Evolutionary conservation across 306 rosid species (phyloP).

Genomic region (Fragaria vesca): DNA sequence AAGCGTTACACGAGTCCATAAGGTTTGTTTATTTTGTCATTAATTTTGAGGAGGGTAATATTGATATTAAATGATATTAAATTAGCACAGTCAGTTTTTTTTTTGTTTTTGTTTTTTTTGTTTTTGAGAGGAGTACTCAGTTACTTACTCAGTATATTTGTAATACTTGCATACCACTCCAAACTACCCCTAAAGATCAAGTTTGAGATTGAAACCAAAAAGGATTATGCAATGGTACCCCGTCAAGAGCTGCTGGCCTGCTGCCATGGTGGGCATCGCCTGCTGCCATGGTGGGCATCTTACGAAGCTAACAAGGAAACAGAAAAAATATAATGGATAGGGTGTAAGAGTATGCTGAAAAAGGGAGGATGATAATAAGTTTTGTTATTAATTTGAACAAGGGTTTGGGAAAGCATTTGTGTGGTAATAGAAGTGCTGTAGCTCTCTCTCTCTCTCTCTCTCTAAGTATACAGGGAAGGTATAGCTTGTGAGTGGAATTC

Average conservation of each 20-base stretch:
- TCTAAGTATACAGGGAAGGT: too few species aligned
- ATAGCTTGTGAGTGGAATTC: too few species aligned
- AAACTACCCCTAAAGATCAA: not conserved
- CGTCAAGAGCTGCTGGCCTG: not conserved
- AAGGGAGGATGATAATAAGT: not conserved
- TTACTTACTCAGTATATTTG: not conserved
- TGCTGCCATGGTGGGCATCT: not conserved
- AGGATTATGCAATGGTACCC: not conserved
- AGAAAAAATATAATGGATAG: not conserved
- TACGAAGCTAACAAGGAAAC: not conserved
- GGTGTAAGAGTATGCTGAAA: not conserved
- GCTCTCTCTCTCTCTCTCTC: too few species aligned
- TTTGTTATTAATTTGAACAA: not conserved
- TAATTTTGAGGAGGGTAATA: not conserved
- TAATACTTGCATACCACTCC: not conserved
- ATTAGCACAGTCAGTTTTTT: not conserved
- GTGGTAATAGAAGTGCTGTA: not conserved
- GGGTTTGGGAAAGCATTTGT: not conserved
- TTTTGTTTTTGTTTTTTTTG: too few species aligned
- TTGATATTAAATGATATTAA: too few species aligned
- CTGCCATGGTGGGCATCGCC: not conserved
- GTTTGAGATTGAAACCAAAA: not conserved
- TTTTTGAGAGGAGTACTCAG: not conserved
- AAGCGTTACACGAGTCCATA: constrained; percentile 49
- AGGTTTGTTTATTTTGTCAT: constrained; percentile 39